Conservation (phyloP, 768 basidiomycete species). For the Rhodotorula taiwanensis region DNA sequence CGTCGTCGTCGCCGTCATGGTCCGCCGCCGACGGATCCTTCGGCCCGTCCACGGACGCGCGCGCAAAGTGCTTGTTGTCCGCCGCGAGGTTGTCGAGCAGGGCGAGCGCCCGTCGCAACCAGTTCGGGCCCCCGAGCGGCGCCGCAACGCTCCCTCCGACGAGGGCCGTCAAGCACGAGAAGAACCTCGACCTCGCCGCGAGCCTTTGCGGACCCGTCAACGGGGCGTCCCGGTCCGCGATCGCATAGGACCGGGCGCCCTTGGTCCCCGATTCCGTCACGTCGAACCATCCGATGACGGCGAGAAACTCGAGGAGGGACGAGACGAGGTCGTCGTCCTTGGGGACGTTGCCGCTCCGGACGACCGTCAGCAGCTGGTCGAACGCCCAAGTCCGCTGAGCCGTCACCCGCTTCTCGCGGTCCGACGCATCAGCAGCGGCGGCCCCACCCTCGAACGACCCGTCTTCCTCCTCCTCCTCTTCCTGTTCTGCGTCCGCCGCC, state of each 20-base stretch:
- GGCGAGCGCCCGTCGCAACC: slow-evolving; percentile 29
- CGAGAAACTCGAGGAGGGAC: slow-evolving; percentile 69
- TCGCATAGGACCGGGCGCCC: slow-evolving; percentile 57
- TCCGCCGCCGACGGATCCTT: no score
- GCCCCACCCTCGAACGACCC: no score
- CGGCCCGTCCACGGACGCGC: slow-evolving; percentile 11
- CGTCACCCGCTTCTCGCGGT: slow-evolving; percentile 41
- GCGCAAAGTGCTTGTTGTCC: slow-evolving; percentile 35
- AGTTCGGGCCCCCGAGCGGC: slow-evolving; percentile 10
- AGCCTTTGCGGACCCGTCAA: slow-evolving; percentile 67
- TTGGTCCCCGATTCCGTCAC: slow-evolving; percentile 67
- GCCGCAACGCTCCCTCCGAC: slow-evolving; percentile 44
- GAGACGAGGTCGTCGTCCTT: slow-evolving; percentile 73
- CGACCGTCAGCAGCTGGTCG: slow-evolving; percentile 75
- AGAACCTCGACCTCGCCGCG: slow-evolving; percentile 62
- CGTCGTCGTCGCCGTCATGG: not conserved
- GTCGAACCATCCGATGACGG: slow-evolving; percentile 71
- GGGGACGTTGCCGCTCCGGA: slow-evolving; percentile 51
- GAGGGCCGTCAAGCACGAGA: slow-evolving; percentile 67
- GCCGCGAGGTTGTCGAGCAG: slow-evolving; percentile 34
- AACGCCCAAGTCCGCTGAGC: slow-evolving; percentile 68
- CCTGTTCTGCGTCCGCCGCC: slow-evolving; percentile 44
- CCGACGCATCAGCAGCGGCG: not conserved
- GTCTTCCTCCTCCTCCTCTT: slow-evolving; percentile 43
- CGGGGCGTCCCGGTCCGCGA: slow-evolving; percentile 51